Conservation (phyloP, 441 rosid genomes). For the Gossypium aridum region DNA sequence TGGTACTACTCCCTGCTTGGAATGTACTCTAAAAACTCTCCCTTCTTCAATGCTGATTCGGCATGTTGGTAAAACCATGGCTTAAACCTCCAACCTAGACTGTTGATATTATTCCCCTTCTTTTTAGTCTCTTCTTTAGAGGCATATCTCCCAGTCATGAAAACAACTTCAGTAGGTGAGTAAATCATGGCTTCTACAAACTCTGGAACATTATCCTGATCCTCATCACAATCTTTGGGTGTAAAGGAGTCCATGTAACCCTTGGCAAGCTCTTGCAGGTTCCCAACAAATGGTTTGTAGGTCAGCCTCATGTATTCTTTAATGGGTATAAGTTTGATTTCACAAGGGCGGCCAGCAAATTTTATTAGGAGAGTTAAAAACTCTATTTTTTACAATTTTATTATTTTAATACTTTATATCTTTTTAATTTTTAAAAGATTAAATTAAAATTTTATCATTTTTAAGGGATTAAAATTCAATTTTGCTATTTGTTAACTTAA, state of each 20-base stretch:
- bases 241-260: slow-evolving; percentile 81
- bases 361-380: no score
- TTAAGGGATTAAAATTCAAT: no score
- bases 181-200: slow-evolving; percentile 73
- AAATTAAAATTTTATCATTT: no score
- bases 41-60: slow-evolving; percentile 66
- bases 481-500: no score
- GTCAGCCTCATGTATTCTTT: slow-evolving; percentile 91
- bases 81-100: slow-evolving; percentile 93
- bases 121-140: slow-evolving; percentile 83
- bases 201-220: slow-evolving; percentile 37
- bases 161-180: slow-evolving; percentile 57
- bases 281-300: slow-evolving; percentile 80
- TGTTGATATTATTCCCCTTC: slow-evolving; percentile 81
- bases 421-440: no score
- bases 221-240: slow-evolving; percentile 63
- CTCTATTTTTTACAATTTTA: no score
- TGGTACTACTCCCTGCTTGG: slow-evolving; percentile 92
- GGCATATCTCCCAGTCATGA: slow-evolving; percentile 92
- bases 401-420: no score
- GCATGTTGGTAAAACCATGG: slow-evolving; percentile 99
- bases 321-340: slow-evolving; percentile 75
- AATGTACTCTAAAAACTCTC: slow-evolving; percentile 89
- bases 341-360: slow-evolving; percentile 32
- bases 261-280: slow-evolving; percentile 63